Evolutionary conservation across 164 flowering plant genomes (phyloP).

Genomic region (Cinnamomum chago): DNA sequence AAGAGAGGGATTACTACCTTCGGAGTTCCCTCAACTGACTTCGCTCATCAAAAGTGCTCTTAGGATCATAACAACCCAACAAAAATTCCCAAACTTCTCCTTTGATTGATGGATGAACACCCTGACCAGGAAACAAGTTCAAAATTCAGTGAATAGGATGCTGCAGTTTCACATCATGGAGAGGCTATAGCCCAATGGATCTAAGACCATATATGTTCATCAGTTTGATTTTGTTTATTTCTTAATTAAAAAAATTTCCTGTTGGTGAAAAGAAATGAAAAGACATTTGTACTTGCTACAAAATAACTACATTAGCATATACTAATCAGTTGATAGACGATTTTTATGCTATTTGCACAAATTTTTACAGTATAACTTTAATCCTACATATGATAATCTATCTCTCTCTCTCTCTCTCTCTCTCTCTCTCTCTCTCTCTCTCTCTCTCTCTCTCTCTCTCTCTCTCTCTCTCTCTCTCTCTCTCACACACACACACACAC

Average conservation of each 20-base stretch:
- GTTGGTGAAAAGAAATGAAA: conserved; percentile 32
- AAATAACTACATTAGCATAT: conserved; percentile 14
- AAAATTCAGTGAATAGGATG: not conserved
- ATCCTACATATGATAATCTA: not conserved
- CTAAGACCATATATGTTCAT: not conserved
- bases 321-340: not conserved
- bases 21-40: conserved; percentile 53
- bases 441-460: conserved; percentile 9
- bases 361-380: not conserved
- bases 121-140: conserved; percentile 37
- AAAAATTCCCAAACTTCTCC: conserved; percentile 91
- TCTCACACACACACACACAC: too few species aligned
- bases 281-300: conserved; percentile 49
- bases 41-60: conserved; percentile 72
- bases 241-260: not conserved
- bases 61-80: conserved; percentile 87
- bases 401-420: conserved; percentile 10
- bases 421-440: conserved; percentile 8
- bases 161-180: not conserved
- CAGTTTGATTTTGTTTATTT: not conserved
- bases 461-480: not conserved
- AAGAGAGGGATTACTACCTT: conserved; percentile 41
- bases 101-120: conserved; percentile 86
- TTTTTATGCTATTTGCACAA: not conserved
- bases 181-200: not conserved